Conservation (phyloP, 2,329 filamentous ascomycete species). For the Cordyceps farinosa region DNA sequence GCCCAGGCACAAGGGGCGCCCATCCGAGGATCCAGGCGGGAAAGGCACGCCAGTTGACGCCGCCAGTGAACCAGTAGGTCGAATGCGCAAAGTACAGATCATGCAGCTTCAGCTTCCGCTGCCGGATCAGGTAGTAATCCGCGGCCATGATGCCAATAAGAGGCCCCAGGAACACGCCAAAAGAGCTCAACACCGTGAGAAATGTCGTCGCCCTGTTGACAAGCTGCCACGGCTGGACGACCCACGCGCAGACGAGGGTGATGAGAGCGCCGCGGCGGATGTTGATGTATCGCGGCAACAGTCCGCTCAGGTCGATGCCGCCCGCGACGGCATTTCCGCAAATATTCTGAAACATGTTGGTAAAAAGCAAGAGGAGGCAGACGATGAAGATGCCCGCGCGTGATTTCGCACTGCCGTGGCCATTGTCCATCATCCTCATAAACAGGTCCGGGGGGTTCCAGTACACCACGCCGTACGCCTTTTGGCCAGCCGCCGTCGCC, state of each 20-base stretch:
- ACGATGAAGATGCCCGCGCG: slow-evolving; percentile 31
- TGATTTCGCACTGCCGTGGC: slow-evolving; percentile 20
- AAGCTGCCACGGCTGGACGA: slow-evolving; percentile 31
- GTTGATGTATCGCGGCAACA: slow-evolving; percentile 28
- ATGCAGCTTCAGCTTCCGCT: slow-evolving; percentile 34
- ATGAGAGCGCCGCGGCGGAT: slow-evolving; percentile 29
- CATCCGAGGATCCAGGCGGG: slow-evolving; percentile 31
- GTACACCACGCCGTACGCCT: slow-evolving; percentile 27
- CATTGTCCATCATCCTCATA: slow-evolving; percentile 28
- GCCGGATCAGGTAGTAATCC: slow-evolving; percentile 31
- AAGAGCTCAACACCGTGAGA: slow-evolving; percentile 27
- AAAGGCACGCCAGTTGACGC: slow-evolving; percentile 34
- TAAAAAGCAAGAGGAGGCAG: slow-evolving; percentile 26
- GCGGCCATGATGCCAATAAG: slow-evolving; percentile 30
- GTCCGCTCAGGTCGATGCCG: slow-evolving; percentile 29
- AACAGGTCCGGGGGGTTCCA: slow-evolving; percentile 28
- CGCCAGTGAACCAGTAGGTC: slow-evolving; percentile 34
- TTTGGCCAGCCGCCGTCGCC: slow-evolving; percentile 27
- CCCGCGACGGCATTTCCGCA: slow-evolving; percentile 29
- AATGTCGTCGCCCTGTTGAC: slow-evolving; percentile 29
- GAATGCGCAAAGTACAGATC: slow-evolving; percentile 35
- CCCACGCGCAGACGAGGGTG: slow-evolving; percentile 24
- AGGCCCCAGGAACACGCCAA: slow-evolving; percentile 29
- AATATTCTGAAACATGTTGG: slow-evolving; percentile 30
- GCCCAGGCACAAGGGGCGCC: slow-evolving; percentile 27